Percentiles rank a stretch among this genome's conserved stretches.
These are phyloP conservation scores for Omphalotus guepiniiformis DNA, from an alignment of 768 basidiomycete genomes.

Conservation along the genomic window DNA sequence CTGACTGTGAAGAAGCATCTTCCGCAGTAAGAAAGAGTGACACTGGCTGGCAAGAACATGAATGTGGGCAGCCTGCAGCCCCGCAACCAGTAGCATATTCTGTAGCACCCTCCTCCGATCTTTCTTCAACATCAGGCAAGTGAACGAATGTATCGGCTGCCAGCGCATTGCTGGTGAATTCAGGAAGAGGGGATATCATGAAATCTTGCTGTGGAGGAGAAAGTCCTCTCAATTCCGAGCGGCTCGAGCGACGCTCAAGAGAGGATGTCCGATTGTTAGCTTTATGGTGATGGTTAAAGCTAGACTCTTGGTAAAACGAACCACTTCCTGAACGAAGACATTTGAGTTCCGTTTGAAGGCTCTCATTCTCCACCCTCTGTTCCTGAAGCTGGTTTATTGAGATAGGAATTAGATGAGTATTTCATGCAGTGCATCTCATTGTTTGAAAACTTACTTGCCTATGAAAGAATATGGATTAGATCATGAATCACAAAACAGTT, in stretches of 20 bases:
- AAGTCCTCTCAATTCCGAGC: conserved; percentile 26
- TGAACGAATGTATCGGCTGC: conserved; percentile 24
- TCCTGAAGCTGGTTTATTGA: no score
- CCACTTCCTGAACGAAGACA: background rate
- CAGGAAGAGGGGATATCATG: conserved; percentile 40
- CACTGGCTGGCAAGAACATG: conserved; percentile 14
- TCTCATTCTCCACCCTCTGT: conserved; percentile 3
- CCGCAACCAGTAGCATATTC: conserved; percentile 13
- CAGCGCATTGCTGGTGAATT: conserved; percentile 32
- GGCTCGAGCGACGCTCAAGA: conserved; percentile 26
- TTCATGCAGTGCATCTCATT: background rate
- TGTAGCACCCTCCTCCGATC: conserved; percentile 9
- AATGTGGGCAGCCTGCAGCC: conserved; percentile 19
- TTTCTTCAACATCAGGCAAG: conserved; percentile 34
- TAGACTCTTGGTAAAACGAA: background rate
- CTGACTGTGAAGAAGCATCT: background rate
- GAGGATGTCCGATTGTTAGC: conserved; percentile 1
- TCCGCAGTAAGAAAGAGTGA: conserved; percentile 11
- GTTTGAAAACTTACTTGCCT: conserved; percentile 3
- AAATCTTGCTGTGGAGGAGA: conserved; percentile 28
- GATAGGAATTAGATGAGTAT: no score
- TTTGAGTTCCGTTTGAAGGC: conserved; percentile 4
- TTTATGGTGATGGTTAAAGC: background rate
- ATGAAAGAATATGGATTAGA: background rate
- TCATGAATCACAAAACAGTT: background rate